phyloP scores from a whole-genome alignment of 306 rosid species.

The Acacia acuminata region DNA sequence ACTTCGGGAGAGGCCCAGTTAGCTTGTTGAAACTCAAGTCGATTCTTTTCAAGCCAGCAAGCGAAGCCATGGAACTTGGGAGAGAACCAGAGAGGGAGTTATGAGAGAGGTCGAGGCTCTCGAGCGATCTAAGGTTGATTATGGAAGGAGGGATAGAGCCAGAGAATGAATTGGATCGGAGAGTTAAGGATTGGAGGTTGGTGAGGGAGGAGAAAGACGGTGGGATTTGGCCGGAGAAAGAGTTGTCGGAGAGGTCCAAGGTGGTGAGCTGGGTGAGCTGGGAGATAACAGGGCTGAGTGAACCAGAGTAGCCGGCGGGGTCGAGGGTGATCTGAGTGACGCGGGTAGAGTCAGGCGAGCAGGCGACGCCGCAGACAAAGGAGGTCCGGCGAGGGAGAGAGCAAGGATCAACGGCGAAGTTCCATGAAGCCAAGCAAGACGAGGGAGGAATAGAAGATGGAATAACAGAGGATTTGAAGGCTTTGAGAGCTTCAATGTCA shows the following conservation, averaged over 20 bases:
- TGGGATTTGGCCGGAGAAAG: conserved; percentile 68
- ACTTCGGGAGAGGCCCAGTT: conserved; percentile 56
- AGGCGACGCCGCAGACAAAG: conserved; percentile 82
- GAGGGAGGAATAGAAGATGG: conserved; percentile 65
- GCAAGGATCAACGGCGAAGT: conserved; percentile 84
- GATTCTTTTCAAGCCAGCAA: conserved; percentile 52
- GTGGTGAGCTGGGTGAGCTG: conserved; percentile 53
- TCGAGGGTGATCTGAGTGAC: conserved; percentile 86
- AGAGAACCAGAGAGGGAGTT: conserved; percentile 62
- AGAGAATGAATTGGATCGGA: conserved; percentile 72
- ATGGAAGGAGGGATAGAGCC: conserved; percentile 61
- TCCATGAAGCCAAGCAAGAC: conserved; percentile 88
- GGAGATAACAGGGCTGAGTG: conserved; percentile 69
- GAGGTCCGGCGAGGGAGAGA: conserved; percentile 64
- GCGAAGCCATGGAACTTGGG: conserved; percentile 46
- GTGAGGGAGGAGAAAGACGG: conserved; percentile 65
- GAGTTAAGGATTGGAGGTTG: conserved; percentile 59
- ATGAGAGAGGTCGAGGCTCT: conserved; percentile 61
- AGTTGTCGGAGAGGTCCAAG: conserved; percentile 76
- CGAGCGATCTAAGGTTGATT: conserved; percentile 49
- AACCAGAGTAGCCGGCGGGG: conserved; percentile 78
- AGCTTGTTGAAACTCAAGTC: conserved; percentile 80
- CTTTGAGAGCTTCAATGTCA: conserved; percentile 71
- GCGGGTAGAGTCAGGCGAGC: conserved; percentile 58
- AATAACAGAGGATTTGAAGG: conserved; percentile 76